Conservation (phyloP, 2,329 filamentous ascomycete genomes). For the Penicillium freii region DNA sequence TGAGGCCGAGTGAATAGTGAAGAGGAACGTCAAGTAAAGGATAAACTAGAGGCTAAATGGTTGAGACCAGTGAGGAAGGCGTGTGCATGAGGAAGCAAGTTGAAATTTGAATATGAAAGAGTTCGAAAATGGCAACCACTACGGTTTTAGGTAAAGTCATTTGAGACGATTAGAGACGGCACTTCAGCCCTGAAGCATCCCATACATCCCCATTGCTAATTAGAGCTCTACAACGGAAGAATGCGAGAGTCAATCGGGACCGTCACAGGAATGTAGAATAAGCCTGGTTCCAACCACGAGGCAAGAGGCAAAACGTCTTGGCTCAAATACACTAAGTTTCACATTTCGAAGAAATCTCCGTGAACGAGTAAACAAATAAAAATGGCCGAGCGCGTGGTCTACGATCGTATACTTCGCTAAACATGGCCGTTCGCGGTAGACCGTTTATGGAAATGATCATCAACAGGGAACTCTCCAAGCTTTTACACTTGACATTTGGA, state of each 20-base stretch:
- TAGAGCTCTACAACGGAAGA: conserved; percentile 15
- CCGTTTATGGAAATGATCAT: conserved; percentile 6
- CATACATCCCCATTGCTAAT: conserved; percentile 8
- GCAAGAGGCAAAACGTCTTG: conserved; percentile 8
- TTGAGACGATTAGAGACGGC: background rate
- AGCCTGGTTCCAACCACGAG: conserved; percentile 20
- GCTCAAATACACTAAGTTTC: background rate
- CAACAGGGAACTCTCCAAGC: background rate
- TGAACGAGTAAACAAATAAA: conserved; percentile 12
- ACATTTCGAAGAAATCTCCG: conserved; percentile 3
- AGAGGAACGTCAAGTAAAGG: background rate
- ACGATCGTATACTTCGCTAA: conserved; percentile 1
- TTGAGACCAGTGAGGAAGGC: background rate
- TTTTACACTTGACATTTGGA: background rate
- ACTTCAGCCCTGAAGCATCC: conserved; percentile 4
- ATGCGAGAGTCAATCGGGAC: conserved; percentile 22
- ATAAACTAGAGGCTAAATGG: background rate
- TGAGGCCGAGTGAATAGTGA: background rate
- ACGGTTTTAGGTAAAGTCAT: background rate
- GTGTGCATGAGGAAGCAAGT: background rate
- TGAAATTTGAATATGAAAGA: background rate
- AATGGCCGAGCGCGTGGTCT: conserved; percentile 5
- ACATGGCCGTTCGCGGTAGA: conserved; percentile 20
- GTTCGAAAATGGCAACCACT: background rate
- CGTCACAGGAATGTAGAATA: conserved; percentile 22